Conservation (phyloP, 2,329 filamentous ascomycete species). For the Venturia aucupariae region DNA sequence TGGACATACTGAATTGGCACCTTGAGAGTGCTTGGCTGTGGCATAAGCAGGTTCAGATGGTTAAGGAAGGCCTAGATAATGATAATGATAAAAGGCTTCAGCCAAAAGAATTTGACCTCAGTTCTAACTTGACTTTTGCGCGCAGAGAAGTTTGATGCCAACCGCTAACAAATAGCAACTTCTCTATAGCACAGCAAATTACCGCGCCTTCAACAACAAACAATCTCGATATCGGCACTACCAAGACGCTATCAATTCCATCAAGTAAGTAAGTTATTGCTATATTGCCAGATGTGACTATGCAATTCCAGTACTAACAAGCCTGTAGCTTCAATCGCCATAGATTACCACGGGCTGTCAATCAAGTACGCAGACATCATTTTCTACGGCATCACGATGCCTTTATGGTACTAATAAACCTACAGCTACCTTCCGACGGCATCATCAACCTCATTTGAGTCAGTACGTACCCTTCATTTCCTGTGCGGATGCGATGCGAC, state of each 20-base stretch:
- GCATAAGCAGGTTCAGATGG: too few relatives aligned
- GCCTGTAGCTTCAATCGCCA: not conserved
- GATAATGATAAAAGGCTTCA: too few relatives aligned
- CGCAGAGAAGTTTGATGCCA: too few relatives aligned
- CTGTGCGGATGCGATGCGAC: not conserved
- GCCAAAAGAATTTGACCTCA: too few relatives aligned
- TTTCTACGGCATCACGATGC: not conserved
- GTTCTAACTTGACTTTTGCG: too few relatives aligned
- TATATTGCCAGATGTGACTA: too few relatives aligned
- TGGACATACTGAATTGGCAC: not conserved
- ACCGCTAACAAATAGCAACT: too few relatives aligned
- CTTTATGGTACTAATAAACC: not conserved
- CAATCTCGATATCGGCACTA: not conserved
- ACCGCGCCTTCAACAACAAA: too few relatives aligned
- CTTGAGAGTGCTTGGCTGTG: too few relatives aligned
- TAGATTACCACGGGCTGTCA: not conserved
- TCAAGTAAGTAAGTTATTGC: not conserved
- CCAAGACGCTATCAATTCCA: not conserved
- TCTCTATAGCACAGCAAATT: too few relatives aligned
- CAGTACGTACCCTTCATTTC: not conserved
- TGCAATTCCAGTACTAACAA: not conserved
- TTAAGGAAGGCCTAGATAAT: too few relatives aligned
- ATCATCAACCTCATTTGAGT: not conserved
- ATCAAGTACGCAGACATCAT: not conserved
- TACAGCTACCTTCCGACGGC: not conserved